Conservation (phyloP, 768 basidiomycete genomes). For the Lactarius vividus region DNA sequence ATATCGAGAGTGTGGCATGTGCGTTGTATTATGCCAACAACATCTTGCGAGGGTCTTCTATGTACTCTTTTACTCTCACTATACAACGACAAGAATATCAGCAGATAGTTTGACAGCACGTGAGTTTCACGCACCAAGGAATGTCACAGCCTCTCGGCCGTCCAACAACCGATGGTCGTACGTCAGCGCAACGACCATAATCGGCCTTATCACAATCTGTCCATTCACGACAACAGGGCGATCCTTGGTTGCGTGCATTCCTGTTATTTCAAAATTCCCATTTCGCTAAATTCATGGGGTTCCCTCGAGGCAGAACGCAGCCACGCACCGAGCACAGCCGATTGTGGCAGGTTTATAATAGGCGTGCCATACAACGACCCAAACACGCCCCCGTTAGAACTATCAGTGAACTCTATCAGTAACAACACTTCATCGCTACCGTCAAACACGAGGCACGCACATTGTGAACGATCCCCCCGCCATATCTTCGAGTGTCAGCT, state of each 20-base stretch:
- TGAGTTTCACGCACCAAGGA: constrained; percentile 71
- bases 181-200: constrained; percentile 92
- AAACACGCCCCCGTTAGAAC: constrained; percentile 98
- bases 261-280: constrained; percentile 35
- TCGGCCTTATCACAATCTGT: constrained; percentile 93
- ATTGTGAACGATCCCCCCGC: constrained; percentile 98
- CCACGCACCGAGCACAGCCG: constrained; percentile 79
- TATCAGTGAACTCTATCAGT: constrained; percentile 35
- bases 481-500: constrained; percentile 98
- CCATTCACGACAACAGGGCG: constrained; percentile 88
- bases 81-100: constrained; percentile 18
- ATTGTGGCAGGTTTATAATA: constrained; percentile 95
- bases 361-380: constrained; percentile 98
- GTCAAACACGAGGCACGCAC: constrained; percentile 44
- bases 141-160: constrained; percentile 93
- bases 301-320: constrained; percentile 9
- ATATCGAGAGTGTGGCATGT: not conserved
- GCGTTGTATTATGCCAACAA: constrained; percentile 28
- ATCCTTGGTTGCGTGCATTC: constrained; percentile 96
- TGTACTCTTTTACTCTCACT: constrained; percentile 54
- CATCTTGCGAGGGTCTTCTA: constrained; percentile 53
- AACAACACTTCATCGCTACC: not conserved
- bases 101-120: constrained; percentile 2
- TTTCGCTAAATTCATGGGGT: constrained; percentile 16
- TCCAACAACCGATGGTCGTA: constrained; percentile 97